A percentile compares a stretch with the other conserved stretches of the same genome.
These are phyloP conservation scores for Xylaria cubensis DNA, from an alignment of 495 filamentous ascomycete species.

Conservation along the genomic window DNA sequence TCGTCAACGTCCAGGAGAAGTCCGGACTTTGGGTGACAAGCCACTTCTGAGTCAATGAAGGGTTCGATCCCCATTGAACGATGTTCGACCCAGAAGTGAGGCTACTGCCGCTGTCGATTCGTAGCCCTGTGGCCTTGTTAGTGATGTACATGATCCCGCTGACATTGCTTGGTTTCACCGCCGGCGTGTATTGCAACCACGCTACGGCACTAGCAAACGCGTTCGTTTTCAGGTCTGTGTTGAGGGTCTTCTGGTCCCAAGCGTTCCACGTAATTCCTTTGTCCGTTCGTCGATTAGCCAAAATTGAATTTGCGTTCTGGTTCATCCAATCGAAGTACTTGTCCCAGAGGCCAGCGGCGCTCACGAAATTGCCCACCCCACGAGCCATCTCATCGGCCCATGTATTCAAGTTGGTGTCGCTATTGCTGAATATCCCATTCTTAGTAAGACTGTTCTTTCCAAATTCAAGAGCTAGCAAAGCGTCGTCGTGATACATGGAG, in stretches of 20 bases:
- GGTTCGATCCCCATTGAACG: background rate
- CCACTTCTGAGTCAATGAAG: background rate
- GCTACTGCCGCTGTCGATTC: background rate
- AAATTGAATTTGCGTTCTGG: constrained; percentile 29
- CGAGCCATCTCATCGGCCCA: constrained; percentile 34
- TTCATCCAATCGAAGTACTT: constrained; percentile 27
- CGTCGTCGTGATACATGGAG: background rate
- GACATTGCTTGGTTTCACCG: background rate
- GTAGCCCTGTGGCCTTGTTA: background rate
- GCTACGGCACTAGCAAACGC: constrained; percentile 1
- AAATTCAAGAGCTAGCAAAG: constrained; percentile 14
- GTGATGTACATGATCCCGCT: background rate
- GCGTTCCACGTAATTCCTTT: constrained; percentile 25
- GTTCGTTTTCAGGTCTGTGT: background rate
- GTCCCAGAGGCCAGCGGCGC: constrained; percentile 20
- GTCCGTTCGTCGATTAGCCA: constrained; percentile 25
- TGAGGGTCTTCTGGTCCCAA: background rate
- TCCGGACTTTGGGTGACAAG: constrained; percentile 28
- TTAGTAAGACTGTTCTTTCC: constrained; percentile 16
- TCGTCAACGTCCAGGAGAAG: constrained; percentile 19
- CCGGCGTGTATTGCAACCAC: constrained; percentile 7
- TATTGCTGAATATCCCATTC: constrained; percentile 33
- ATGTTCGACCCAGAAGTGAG: background rate
- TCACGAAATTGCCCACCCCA: constrained; percentile 30
- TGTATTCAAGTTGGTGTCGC: constrained; percentile 23